Percentiles rank a stretch among this genome's conserved stretches.
These are phyloP conservation scores for Strigomonas culicis DNA, from an alignment of 208 protist genomes.

Conservation along the genomic window DNA sequence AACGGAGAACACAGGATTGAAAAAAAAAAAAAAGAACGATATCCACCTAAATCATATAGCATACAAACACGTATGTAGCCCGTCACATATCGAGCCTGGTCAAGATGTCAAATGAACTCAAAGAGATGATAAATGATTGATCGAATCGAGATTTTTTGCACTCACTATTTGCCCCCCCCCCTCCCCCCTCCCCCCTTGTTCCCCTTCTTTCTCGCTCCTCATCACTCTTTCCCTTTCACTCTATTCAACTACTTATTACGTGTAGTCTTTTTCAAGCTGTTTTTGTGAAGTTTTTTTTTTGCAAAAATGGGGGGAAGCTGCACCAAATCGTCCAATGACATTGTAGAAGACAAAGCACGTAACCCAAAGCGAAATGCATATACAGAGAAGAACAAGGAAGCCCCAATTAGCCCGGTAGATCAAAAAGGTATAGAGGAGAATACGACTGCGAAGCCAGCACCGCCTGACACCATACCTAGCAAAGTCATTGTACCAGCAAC, in stretches of 20 bases:
- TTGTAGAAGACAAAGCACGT: conserved; percentile 18
- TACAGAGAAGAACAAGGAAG: conserved; percentile 16
- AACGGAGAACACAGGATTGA: neutral
- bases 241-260: neutral
- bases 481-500: too few relatives aligned
- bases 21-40: neutral
- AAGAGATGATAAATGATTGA: too few relatives aligned
- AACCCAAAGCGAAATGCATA: neutral
- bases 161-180: too few relatives aligned
- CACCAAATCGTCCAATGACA: conserved; percentile 21
- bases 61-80: too few relatives aligned
- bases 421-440: neutral
- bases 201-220: neutral
- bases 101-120: too few relatives aligned
- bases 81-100: too few relatives aligned
- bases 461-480: neutral
- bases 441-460: neutral
- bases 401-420: neutral
- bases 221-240: neutral
- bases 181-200: too few relatives aligned
- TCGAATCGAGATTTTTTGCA: too few relatives aligned
- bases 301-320: conserved; percentile 39
- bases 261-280: neutral
- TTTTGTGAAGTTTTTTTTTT: neutral
- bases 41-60: too few relatives aligned